Percentiles rank a stretch among this genome's conserved stretches.
Evolutionary conservation across 352 stramenopile species (phyloP).

Genomic region (Pseudoperonospora humuli): DNA sequence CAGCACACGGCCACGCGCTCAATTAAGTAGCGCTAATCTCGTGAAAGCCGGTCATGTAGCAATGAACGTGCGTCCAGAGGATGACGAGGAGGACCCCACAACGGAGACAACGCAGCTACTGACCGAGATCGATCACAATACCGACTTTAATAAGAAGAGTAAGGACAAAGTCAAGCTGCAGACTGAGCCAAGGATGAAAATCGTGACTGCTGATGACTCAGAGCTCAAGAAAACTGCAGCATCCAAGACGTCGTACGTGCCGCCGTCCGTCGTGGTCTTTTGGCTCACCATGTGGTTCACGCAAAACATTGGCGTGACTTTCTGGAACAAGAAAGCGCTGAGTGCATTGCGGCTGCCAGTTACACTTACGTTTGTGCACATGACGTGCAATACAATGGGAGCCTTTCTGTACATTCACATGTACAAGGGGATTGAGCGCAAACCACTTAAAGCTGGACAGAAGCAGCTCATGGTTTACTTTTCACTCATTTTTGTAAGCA

Average conservation of each 20-base stretch:
- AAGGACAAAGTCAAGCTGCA: slow-evolving; percentile 6
- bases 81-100: slow-evolving; percentile 9
- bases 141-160: not conserved
- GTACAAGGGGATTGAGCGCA: slow-evolving; percentile 59
- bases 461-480: slow-evolving; percentile 82
- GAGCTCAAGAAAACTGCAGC: slow-evolving; percentile 2
- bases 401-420: slow-evolving; percentile 68
- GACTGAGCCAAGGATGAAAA: too few species aligned
- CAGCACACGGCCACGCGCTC: slow-evolving; percentile 12
- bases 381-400: slow-evolving; percentile 89
- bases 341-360: slow-evolving; percentile 54
- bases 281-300: slow-evolving; percentile 84
- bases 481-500: slow-evolving; percentile 91
- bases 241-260: slow-evolving; percentile 61
- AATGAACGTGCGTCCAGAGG: slow-evolving; percentile 13
- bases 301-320: slow-evolving; percentile 92
- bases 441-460: slow-evolving; percentile 50
- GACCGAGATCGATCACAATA: slow-evolving; percentile 6
- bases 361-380: slow-evolving; percentile 90
- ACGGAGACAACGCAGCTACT: slow-evolving; percentile 23
- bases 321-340: slow-evolving; percentile 93
- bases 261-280: slow-evolving; percentile 55
- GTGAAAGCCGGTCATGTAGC: slow-evolving; percentile 15
- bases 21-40: slow-evolving; percentile 10
- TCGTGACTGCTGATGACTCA: too few species aligned